A percentile compares a stretch with the other conserved stretches of the same genome.
Evolutionary conservation across 148 eudicot species (phyloP).

Genomic region (Vaccinium darrowii): DNA sequence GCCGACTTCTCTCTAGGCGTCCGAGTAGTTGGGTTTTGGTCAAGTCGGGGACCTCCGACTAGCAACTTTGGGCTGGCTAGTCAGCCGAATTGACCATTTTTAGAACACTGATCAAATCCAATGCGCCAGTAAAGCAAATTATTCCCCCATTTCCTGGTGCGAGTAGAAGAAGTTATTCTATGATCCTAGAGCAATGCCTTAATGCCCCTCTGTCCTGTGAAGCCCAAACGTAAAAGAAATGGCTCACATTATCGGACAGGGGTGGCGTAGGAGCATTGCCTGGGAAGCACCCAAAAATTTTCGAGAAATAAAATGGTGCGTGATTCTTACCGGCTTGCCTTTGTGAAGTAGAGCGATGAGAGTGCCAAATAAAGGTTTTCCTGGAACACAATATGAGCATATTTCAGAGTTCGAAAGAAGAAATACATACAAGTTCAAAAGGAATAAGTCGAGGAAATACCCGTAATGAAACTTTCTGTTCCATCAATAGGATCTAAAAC

Average conservation of each 20-base stretch:
- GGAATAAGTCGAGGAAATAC: constrained; percentile 25
- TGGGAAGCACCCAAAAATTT: too few species aligned
- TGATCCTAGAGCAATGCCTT: neutral
- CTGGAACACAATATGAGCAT: constrained; percentile 32
- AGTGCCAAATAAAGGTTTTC: constrained; percentile 92
- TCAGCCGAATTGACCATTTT: too few species aligned
- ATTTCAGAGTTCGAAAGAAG: neutral
- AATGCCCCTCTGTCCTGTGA: neutral
- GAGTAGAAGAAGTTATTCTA: neutral
- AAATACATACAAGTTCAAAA: neutral
- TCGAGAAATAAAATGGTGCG: neutral
- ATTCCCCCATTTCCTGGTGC: neutral
- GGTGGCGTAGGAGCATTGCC: neutral
- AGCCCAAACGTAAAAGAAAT: neutral
- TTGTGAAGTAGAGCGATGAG: constrained; percentile 78
- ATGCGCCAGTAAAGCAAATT: neutral
- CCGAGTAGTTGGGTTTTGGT: too few species aligned
- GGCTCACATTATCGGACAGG: neutral
- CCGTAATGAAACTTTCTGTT: constrained; percentile 94
- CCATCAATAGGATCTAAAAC: constrained; percentile 98
- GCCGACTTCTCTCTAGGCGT: too few species aligned
- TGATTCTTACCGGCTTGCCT: constrained; percentile 89
- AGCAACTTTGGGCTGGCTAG: too few species aligned
- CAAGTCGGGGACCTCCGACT: too few species aligned
- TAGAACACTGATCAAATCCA: neutral